Evolutionary conservation across 2,329 filamentous ascomycete genomes (phyloP).

Genomic region (Aureobasidium zeae): DNA sequence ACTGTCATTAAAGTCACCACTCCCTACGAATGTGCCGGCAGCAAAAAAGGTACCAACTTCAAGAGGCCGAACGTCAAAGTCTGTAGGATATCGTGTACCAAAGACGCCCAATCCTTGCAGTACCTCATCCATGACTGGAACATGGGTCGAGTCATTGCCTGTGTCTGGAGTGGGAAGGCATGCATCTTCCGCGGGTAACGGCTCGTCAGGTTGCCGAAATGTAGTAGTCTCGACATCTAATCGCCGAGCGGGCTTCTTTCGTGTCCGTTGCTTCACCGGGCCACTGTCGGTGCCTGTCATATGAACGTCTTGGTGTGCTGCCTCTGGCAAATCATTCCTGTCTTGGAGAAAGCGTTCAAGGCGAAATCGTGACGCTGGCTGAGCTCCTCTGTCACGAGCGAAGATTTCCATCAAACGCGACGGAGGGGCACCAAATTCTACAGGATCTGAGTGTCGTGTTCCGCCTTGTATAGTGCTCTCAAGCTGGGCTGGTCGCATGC

Average conservation of each 20-base stretch:
- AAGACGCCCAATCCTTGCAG: conserved; percentile 40
- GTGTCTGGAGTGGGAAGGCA: not conserved
- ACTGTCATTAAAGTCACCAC: conserved; percentile 43
- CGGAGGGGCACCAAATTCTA: conserved; percentile 7
- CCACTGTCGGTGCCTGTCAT: not conserved
- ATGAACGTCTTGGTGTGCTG: not conserved
- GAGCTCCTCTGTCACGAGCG: conserved; percentile 20
- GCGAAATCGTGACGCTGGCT: conserved; percentile 21
- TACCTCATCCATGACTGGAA: not conserved
- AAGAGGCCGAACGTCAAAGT: conserved; percentile 45
- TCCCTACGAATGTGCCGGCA: conserved; percentile 48
- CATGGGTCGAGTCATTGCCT: not conserved
- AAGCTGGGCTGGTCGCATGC: conserved; percentile 13
- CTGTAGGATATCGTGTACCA: conserved; percentile 41
- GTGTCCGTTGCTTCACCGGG: conserved; percentile 19
- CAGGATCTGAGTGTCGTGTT: conserved; percentile 1
- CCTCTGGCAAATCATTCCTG: not conserved
- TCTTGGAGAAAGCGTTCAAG: conserved; percentile 23
- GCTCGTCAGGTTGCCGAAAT: conserved; percentile 37
- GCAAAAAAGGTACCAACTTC: conserved; percentile 47
- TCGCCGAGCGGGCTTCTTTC: conserved; percentile 33
- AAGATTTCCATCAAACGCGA: conserved; percentile 15
- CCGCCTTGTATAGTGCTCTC: not conserved
- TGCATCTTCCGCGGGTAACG: conserved; percentile 21
- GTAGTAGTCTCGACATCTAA: conserved; percentile 39